Percentiles rank a stretch among this genome's conserved stretches.
These are phyloP conservation scores for Trichoderma sp. DNA, from an alignment of 2,329 filamentous ascomycete genomes.

Conservation along the genomic window DNA sequence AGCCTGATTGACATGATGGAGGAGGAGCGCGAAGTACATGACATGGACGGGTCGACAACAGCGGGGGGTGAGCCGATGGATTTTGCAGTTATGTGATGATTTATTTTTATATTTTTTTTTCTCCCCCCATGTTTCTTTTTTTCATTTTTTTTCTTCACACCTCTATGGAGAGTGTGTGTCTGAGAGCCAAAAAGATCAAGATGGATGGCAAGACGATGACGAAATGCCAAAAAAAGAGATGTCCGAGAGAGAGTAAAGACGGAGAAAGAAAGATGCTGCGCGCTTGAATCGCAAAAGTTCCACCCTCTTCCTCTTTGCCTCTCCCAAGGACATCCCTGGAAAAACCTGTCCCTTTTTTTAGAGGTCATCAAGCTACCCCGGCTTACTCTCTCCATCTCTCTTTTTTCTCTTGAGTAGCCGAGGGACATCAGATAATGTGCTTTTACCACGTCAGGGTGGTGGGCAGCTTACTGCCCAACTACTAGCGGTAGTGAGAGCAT, in stretches of 20 bases:
- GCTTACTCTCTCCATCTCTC: background rate
- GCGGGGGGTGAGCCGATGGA: constrained; percentile 35
- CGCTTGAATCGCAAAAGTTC: background rate
- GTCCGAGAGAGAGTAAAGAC: background rate
- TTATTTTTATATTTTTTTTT: background rate
- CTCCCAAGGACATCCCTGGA: background rate
- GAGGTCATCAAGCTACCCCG: background rate
- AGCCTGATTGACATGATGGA: constrained; percentile 63
- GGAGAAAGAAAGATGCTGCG: background rate
- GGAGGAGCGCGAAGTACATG: constrained; percentile 53
- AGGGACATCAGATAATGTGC: background rate
- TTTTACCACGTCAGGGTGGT: background rate
- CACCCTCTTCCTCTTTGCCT: background rate
- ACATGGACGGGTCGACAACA: constrained; percentile 32
- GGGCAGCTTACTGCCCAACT: constrained; percentile 1
- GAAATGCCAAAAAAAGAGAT: background rate
- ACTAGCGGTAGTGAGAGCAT: background rate
- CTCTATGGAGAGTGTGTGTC: background rate
- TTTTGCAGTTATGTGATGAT: constrained; percentile 21
- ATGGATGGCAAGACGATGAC: constrained; percentile 3
- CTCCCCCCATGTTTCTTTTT: background rate
- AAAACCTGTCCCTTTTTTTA: background rate
- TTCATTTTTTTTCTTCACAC: background rate
- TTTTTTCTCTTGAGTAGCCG: background rate
- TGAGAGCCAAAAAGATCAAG: background rate